A percentile compares a stretch with the other conserved stretches of the same genome.
Conservation (phyloP, 371 early-diverging fungal genomes). For the Mucor saturninus region DNA sequence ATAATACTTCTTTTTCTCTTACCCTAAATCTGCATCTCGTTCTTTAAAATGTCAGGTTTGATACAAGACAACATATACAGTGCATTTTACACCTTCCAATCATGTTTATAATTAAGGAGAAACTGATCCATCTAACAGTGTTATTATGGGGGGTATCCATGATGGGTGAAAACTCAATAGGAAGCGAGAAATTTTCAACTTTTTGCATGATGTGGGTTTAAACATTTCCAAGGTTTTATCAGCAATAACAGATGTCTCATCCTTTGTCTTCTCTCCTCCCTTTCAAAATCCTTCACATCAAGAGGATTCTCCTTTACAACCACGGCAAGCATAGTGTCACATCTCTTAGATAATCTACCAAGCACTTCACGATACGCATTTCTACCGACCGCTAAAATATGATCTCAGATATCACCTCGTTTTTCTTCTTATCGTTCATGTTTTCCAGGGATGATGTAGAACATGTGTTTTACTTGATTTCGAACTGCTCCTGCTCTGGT, state of each 20-base stretch:
- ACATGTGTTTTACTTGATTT: slow-evolving; percentile 5
- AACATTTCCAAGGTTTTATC: neutral
- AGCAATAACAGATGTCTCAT: neutral
- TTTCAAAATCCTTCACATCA: neutral
- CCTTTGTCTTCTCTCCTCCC: neutral
- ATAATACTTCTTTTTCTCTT: slow-evolving; percentile 60
- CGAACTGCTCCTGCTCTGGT: neutral
- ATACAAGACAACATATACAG: slow-evolving; percentile 61
- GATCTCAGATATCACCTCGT: slow-evolving; percentile 35
- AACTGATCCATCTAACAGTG: slow-evolving; percentile 67
- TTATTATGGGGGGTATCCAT: slow-evolving; percentile 71
- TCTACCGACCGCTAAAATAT: slow-evolving; percentile 69
- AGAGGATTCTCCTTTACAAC: slow-evolving; percentile 7
- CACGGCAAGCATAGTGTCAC: slow-evolving; percentile 46
- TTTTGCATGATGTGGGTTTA: neutral
- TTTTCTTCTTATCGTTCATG: neutral
- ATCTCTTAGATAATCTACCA: too few relatives aligned
- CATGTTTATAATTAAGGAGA: slow-evolving; percentile 64
- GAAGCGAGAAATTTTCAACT: slow-evolving; percentile 44
- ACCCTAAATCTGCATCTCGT: slow-evolving; percentile 58
- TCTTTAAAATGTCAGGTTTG: slow-evolving; percentile 55
- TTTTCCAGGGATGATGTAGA: slow-evolving; percentile 10
- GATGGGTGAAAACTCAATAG: slow-evolving; percentile 58
- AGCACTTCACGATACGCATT: slow-evolving; percentile 62
- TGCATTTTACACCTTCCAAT: slow-evolving; percentile 58